Conservation (phyloP, 768 basidiomycete genomes). For the Tephrocybe sp. region DNA sequence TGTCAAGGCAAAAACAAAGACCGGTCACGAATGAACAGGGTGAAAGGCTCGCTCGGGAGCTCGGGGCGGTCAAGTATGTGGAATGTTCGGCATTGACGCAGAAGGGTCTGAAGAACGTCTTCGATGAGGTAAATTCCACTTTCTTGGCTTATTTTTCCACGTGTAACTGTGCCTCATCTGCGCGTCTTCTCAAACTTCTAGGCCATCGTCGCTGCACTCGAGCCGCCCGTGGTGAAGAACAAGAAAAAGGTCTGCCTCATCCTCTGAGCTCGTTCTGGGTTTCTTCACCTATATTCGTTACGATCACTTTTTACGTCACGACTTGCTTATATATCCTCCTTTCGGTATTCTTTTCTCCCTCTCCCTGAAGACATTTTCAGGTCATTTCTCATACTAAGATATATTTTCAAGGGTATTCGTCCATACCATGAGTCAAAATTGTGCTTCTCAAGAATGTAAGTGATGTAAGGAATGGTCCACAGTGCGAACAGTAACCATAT, state of each 20-base stretch:
- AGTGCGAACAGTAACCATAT: slow-evolving; percentile 1
- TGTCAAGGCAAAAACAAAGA: slow-evolving; percentile 93
- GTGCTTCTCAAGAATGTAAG: slow-evolving; percentile 5
- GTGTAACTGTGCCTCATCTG: slow-evolving; percentile 10
- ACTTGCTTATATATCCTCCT: slow-evolving; percentile 46
- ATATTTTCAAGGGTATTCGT: slow-evolving; percentile 20
- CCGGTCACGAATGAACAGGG: slow-evolving; percentile 88
- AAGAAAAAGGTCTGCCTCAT: slow-evolving; percentile 79
- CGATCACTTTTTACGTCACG: slow-evolving; percentile 39
- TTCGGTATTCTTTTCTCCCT: slow-evolving; percentile 35
- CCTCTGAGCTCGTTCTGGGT: slow-evolving; percentile 50
- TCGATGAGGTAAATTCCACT: slow-evolving; percentile 82
- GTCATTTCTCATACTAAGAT: slow-evolving; percentile 19
- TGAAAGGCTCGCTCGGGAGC: slow-evolving; percentile 91
- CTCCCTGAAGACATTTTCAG: slow-evolving; percentile 38
- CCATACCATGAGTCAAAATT: slow-evolving; percentile 8
- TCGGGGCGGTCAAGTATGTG: slow-evolving; percentile 98
- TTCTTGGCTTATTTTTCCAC: slow-evolving; percentile 8
- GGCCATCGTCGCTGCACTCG: slow-evolving; percentile 98
- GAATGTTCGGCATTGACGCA: slow-evolving; percentile 99
- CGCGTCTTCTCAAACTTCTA: slow-evolving; percentile 27
- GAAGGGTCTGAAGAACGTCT: slow-evolving; percentile 99
- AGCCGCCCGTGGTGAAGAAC: slow-evolving; percentile 90
- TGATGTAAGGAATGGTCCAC: slow-evolving; percentile 3
- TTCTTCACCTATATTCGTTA: slow-evolving; percentile 25